A percentile compares a stretch with the other conserved stretches of the same genome.
Conservation (phyloP, 139 green algal genomes). For the Diplosphaera chodatii region DNA sequence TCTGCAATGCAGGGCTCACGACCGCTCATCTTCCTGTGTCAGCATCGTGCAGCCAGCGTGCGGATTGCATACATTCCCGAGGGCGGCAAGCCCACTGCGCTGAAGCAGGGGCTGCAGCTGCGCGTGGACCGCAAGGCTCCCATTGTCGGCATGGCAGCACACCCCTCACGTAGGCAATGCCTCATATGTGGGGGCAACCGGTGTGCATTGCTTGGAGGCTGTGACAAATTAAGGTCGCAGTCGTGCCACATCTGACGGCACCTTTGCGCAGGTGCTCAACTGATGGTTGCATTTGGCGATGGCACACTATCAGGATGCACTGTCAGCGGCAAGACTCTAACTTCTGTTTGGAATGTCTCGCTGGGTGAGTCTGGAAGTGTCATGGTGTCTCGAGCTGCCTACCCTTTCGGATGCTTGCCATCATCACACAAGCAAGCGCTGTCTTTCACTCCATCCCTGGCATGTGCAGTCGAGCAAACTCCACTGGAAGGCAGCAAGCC, state of each 20-base stretch:
- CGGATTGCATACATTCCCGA: slow-evolving; percentile 4
- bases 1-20: slow-evolving; percentile 15
- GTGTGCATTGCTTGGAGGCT: no score
- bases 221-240: no score
- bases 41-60: slow-evolving; percentile 13
- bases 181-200: no score
- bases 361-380: background rate
- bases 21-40: slow-evolving; percentile 11
- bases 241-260: no score
- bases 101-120: slow-evolving; percentile 17
- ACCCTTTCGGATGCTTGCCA: no score
- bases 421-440: no score
- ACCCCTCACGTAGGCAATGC: background rate
- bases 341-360: slow-evolving; percentile 9
- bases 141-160: slow-evolving; percentile 14
- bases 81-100: background rate
- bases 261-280: background rate
- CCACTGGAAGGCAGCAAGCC: background rate
- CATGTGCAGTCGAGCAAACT: background rate
- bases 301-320: slow-evolving; percentile 13
- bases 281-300: slow-evolving; percentile 15
- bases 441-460: no score
- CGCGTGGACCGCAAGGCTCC: slow-evolving; percentile 19
- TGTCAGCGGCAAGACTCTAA: background rate
- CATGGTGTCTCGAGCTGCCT: no score